A percentile compares a stretch with the other conserved stretches of the same genome.
phyloP scores from a whole-genome alignment of 1,284 basidiomycete species.

The Marasmius oreades region DNA sequence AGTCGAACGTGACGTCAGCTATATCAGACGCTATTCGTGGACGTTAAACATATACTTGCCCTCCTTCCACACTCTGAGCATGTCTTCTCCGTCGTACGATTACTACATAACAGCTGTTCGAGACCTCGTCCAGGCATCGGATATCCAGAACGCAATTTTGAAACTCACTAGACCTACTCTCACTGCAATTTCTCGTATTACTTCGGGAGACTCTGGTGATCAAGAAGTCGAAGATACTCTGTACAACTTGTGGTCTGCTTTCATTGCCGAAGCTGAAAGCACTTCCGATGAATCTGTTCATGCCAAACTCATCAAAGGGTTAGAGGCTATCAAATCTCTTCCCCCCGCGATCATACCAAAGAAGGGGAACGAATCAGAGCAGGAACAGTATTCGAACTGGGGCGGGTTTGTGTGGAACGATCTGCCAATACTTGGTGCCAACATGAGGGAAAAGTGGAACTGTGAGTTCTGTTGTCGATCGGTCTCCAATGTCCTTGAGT shows the following conservation, averaged over 20 bases:
- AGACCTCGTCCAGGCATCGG: not conserved
- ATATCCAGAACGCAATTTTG: not conserved
- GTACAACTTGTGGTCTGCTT: not conserved
- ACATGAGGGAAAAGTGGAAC: conserved; percentile 14
- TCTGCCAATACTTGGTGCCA: conserved; percentile 7
- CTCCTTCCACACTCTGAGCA: not conserved
- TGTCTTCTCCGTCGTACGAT: not conserved
- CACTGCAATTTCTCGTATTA: not conserved
- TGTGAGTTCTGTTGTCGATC: conserved; percentile 2
- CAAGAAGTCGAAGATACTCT: not conserved
- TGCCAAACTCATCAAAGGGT: conserved; percentile 8
- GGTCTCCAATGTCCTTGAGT: not conserved
- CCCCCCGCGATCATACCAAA: not conserved
- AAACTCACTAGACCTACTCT: not conserved
- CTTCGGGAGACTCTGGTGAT: not conserved
- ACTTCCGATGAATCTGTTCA: not conserved
- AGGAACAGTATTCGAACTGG: conserved; percentile 3
- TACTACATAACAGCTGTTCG: not conserved
- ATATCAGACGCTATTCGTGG: too few species aligned
- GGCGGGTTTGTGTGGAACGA: conserved; percentile 5
- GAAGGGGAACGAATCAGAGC: not conserved
- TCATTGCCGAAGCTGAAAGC: not conserved
- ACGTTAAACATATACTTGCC: not conserved
- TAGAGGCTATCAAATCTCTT: conserved; percentile 8
- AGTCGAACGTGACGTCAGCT: too few species aligned